These are phyloP conservation scores for Ceraceosorus guamensis DNA, from an alignment of 1,284 basidiomycete genomes.

Conservation along the genomic window DNA sequence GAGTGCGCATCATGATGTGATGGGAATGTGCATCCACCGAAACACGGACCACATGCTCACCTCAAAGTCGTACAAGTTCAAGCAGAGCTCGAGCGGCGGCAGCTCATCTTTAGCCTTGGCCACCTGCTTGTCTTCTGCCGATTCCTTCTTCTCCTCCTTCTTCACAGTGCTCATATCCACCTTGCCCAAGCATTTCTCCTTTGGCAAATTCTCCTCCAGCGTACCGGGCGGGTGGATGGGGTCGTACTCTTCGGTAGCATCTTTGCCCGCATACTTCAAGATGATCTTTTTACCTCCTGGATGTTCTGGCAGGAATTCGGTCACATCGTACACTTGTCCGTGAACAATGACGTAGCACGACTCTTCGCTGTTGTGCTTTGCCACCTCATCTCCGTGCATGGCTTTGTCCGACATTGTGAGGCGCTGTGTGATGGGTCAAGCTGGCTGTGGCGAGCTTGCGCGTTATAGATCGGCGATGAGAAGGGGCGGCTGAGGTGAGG, in stretches of 20 bases:
- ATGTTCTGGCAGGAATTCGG: constrained; percentile 58
- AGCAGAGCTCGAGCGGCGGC: constrained; percentile 67
- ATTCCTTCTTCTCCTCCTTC: constrained; percentile 14
- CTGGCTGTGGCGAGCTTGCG: too few relatives aligned
- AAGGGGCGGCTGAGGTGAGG: too few relatives aligned
- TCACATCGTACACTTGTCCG: constrained; percentile 69
- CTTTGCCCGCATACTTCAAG: constrained; percentile 22
- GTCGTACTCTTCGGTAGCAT: constrained; percentile 39
- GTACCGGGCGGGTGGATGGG: constrained; percentile 46
- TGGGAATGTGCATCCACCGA: too few relatives aligned
- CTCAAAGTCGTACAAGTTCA: constrained; percentile 88
- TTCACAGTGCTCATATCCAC: constrained; percentile 33
- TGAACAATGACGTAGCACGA: constrained; percentile 85
- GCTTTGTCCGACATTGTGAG: too few relatives aligned
- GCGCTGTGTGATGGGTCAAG: too few relatives aligned
- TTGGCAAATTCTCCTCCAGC: constrained; percentile 40
- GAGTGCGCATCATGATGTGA: too few relatives aligned
- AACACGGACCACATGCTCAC: too few relatives aligned
- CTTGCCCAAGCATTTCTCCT: constrained; percentile 40
- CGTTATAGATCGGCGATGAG: too few relatives aligned
- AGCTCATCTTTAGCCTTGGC: constrained; percentile 20
- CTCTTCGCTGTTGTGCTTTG: constrained; percentile 62
- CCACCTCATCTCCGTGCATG: constrained; percentile 61
- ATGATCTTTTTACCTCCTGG: constrained; percentile 16
- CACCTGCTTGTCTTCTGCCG: constrained; percentile 13